phyloP scores from a whole-genome alignment of 2,329 filamentous ascomycete species.

The Fusarium bulbicola region DNA sequence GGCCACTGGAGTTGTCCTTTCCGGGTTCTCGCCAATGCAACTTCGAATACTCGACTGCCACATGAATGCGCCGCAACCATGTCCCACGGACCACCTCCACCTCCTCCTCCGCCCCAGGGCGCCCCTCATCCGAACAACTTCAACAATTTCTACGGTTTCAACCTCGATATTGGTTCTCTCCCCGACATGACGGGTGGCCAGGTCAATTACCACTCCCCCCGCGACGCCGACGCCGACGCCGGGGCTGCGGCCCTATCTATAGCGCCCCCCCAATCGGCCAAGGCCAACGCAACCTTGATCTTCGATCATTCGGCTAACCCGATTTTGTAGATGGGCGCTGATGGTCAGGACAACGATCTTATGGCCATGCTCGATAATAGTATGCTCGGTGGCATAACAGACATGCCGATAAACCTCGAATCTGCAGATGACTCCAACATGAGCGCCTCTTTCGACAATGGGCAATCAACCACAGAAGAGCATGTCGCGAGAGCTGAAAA shows the following conservation, averaged over 20 bases:
- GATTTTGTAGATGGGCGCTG: slow-evolving; percentile 38
- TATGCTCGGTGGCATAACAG: slow-evolving; percentile 50
- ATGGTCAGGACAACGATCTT: slow-evolving; percentile 49
- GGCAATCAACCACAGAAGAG: slow-evolving; percentile 40
- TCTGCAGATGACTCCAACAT: slow-evolving; percentile 43
- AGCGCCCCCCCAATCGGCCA: slow-evolving; percentile 7
- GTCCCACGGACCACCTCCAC: slow-evolving; percentile 50
- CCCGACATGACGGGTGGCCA: slow-evolving; percentile 41
- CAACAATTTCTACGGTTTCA: slow-evolving; percentile 51
- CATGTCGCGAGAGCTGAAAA: slow-evolving; percentile 47
- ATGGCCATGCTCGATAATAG: slow-evolving; percentile 57
- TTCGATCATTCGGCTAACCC: slow-evolving; percentile 31
- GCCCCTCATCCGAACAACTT: slow-evolving; percentile 30
- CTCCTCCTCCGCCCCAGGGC: slow-evolving; percentile 45
- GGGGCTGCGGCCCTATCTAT: slow-evolving; percentile 26
- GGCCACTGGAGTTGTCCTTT: slow-evolving; percentile 15
- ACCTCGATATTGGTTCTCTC: slow-evolving; percentile 43
- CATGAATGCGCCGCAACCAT: slow-evolving; percentile 43
- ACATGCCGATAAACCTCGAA: slow-evolving; percentile 57
- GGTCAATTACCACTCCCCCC: slow-evolving; percentile 31
- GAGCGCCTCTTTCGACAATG: slow-evolving; percentile 34
- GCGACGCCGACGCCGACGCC: slow-evolving; percentile 14
- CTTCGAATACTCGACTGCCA: slow-evolving; percentile 34
- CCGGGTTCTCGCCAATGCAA: slow-evolving; percentile 42
- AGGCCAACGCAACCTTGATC: slow-evolving; percentile 30